Conservation (phyloP, 163 green algal genomes). For the Prototheca wickerhamii region DNA sequence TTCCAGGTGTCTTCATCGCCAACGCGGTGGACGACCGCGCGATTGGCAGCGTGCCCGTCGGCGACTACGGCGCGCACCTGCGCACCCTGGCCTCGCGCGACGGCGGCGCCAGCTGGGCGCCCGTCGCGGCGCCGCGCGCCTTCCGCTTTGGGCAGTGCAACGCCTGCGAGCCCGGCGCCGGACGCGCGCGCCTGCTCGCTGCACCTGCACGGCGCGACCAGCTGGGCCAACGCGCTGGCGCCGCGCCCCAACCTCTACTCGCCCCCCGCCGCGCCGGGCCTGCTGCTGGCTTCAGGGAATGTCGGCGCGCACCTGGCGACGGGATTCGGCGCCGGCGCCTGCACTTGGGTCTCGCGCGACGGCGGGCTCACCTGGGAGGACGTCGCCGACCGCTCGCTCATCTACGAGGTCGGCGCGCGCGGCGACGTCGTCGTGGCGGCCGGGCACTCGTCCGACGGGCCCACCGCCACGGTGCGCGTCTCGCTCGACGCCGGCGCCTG, state of each 20-base stretch:
- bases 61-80: conserved; percentile 24
- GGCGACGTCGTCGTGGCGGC: conserved; percentile 60
- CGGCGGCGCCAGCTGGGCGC: conserved; percentile 60
- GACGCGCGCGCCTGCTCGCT: conserved; percentile 47
- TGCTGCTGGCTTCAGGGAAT: conserved; percentile 85
- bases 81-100: conserved; percentile 65
- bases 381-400: conserved; percentile 31
- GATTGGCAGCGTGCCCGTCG: not conserved
- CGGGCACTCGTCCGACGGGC: conserved; percentile 40
- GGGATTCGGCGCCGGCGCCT: conserved; percentile 16
- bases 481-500: conserved; percentile 54
- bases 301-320: conserved; percentile 41
- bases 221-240: conserved; percentile 37
- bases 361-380: conserved; percentile 64
- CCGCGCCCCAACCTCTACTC: conserved; percentile 72
- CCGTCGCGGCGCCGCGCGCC: conserved; percentile 18
- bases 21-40: conserved; percentile 47
- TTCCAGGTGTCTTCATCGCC: conserved; percentile 67
- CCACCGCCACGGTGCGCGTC: conserved; percentile 49
- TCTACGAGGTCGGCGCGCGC: conserved; percentile 70
- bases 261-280: conserved; percentile 63
- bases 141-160: conserved; percentile 56
- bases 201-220: conserved; percentile 69
- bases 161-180: conserved; percentile 29
- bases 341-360: conserved; percentile 55